These are phyloP conservation scores for Atalantia buxifolia DNA, from an alignment of 345 rosid genomes.

Conservation along the genomic window DNA sequence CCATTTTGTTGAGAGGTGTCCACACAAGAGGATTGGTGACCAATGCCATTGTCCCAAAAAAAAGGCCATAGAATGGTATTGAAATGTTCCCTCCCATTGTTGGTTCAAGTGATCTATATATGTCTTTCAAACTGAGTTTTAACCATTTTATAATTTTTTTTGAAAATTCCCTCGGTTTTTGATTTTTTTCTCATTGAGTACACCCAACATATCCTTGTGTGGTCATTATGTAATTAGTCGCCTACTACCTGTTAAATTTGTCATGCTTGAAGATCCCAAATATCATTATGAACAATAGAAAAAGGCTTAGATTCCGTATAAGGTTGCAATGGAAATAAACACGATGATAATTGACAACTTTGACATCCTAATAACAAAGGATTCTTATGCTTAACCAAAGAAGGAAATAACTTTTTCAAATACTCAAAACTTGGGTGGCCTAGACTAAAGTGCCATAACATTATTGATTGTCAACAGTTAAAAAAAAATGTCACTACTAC, in stretches of 20 bases:
- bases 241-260: background rate
- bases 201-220: background rate
- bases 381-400: background rate
- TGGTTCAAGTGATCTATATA: background rate
- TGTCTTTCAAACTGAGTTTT: background rate
- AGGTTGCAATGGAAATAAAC: background rate
- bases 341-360: background rate
- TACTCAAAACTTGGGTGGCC: constrained; percentile 11
- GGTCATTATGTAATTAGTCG: background rate
- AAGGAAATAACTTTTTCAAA: background rate
- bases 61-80: background rate
- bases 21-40: background rate
- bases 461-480: background rate
- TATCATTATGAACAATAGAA: background rate
- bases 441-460: constrained; percentile 3
- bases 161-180: background rate
- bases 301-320: background rate
- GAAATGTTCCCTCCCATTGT: background rate
- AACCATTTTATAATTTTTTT: background rate
- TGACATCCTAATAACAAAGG: background rate
- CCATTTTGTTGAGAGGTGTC: background rate
- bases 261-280: background rate
- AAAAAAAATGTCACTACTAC: background rate
- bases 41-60: background rate
- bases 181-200: background rate